These are phyloP conservation scores for Aspergillus conjunctus DNA, from an alignment of 495 filamentous ascomycete species.

Conservation along the genomic window DNA sequence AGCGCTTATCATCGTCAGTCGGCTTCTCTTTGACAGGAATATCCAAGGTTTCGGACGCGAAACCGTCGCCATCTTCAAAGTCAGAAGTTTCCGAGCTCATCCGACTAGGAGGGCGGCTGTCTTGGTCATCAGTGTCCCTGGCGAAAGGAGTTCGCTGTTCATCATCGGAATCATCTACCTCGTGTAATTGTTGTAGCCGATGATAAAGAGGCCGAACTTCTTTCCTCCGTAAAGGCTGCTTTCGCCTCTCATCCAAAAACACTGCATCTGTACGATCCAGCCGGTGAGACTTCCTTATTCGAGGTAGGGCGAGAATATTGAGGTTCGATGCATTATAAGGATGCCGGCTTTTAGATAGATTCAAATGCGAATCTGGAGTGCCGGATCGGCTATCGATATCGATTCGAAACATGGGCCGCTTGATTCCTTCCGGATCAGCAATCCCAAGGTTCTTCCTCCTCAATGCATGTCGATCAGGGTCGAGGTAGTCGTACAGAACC, in stretches of 20 bases:
- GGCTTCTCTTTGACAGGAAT: conserved; percentile 11
- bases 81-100: conserved; percentile 68
- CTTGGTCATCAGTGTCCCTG: conserved; percentile 77
- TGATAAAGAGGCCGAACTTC: conserved; percentile 60
- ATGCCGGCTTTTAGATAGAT: conserved; percentile 32
- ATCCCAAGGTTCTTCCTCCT: conserved; percentile 80
- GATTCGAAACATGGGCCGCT: conserved; percentile 50
- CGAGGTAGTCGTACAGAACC: conserved; percentile 79
- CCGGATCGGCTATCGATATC: conserved; percentile 56
- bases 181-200: conserved; percentile 56
- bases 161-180: conserved; percentile 65
- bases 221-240: conserved; percentile 54
- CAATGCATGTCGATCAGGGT: conserved; percentile 72
- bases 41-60: conserved; percentile 31
- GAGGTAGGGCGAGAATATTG: conserved; percentile 66
- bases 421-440: conserved; percentile 62
- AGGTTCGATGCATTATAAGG: conserved; percentile 43
- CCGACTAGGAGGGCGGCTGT: conserved; percentile 78
- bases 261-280: conserved; percentile 63
- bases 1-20: conserved; percentile 8
- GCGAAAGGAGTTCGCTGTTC: conserved; percentile 59
- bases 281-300: conserved; percentile 67
- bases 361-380: conserved; percentile 67
- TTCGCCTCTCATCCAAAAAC: conserved; percentile 77
- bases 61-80: conserved; percentile 65